Evolutionary conservation across 495 filamentous ascomycete species (phyloP).

Genomic region (Pyrenopolyporus hunteri): DNA sequence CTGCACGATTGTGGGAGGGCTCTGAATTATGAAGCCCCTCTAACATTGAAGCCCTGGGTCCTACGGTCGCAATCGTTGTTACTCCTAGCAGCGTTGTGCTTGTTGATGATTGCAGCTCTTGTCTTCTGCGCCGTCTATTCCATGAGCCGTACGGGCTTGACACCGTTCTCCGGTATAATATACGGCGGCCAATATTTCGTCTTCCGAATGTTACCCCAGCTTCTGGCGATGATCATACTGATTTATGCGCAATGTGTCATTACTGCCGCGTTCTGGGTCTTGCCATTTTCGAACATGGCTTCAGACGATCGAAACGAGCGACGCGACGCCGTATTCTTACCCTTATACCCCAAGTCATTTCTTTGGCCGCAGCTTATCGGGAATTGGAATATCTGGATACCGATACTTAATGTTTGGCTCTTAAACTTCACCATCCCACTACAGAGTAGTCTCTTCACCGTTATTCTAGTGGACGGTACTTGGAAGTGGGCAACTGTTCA

Average conservation of each 20-base stretch:
- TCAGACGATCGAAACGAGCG: constrained; percentile 58
- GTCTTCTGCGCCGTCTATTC: constrained; percentile 79
- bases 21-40: constrained; percentile 46
- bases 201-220: constrained; percentile 80
- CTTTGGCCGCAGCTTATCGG: constrained; percentile 54
- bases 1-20: constrained; percentile 25
- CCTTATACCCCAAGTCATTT: constrained; percentile 58
- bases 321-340: constrained; percentile 58
- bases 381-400: constrained; percentile 53
- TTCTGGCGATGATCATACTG: constrained; percentile 73
- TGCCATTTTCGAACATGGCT: constrained; percentile 79
- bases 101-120: constrained; percentile 74
- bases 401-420: constrained; percentile 53
- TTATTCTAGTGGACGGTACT: constrained; percentile 46
- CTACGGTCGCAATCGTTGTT: constrained; percentile 68
- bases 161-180: constrained; percentile 64
- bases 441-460: constrained; percentile 55
- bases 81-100: constrained; percentile 61
- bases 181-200: constrained; percentile 80
- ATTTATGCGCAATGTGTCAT: constrained; percentile 78
- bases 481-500: constrained; percentile 84
- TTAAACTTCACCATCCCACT: constrained; percentile 54
- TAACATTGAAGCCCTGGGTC: constrained; percentile 70
- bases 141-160: constrained; percentile 64
- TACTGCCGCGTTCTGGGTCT: constrained; percentile 73